These are phyloP conservation scores for Osmanthus fragrans DNA, from an alignment of 257 asterid genomes.

Conservation along the genomic window DNA sequence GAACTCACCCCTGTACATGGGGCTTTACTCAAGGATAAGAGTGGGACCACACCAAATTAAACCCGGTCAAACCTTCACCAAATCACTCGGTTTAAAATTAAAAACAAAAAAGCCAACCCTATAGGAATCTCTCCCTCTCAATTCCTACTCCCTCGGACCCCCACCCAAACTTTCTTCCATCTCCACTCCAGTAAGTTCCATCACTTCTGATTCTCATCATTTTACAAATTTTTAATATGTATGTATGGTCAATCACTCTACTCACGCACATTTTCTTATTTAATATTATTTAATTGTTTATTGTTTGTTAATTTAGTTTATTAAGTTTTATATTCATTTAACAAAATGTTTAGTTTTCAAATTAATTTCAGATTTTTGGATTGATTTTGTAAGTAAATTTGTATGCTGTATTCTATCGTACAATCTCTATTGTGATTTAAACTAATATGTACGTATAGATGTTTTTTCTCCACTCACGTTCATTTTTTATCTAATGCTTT, in stretches of 20 bases:
- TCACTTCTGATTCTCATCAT: background rate
- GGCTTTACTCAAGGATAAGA: too few species aligned
- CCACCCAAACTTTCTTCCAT: conserved; percentile 37
- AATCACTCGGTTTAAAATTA: conserved; percentile 18
- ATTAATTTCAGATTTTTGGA: background rate
- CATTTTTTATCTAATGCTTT: background rate
- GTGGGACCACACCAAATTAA: background rate
- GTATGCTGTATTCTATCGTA: background rate
- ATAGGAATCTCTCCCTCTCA: conserved; percentile 35
- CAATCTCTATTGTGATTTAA: background rate
- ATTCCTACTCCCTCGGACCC: conserved; percentile 16
- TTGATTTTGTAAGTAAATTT: background rate
- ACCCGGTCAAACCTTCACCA: conserved; percentile 34
- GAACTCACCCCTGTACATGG: too few species aligned
- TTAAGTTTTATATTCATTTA: background rate
- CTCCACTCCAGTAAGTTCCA: conserved; percentile 39
- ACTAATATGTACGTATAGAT: background rate
- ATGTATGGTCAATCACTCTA: background rate
- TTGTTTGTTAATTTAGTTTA: conserved; percentile 13
- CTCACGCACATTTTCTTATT: background rate
- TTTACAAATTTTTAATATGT: background rate
- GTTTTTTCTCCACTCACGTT: background rate
- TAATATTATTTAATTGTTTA: conserved; percentile 5
- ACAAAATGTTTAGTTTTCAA: background rate
- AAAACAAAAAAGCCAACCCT: conserved; percentile 36